These are phyloP conservation scores for Aspergillus sclerotiicarbonarius DNA, from an alignment of 495 filamentous ascomycete genomes.

Conservation along the genomic window DNA sequence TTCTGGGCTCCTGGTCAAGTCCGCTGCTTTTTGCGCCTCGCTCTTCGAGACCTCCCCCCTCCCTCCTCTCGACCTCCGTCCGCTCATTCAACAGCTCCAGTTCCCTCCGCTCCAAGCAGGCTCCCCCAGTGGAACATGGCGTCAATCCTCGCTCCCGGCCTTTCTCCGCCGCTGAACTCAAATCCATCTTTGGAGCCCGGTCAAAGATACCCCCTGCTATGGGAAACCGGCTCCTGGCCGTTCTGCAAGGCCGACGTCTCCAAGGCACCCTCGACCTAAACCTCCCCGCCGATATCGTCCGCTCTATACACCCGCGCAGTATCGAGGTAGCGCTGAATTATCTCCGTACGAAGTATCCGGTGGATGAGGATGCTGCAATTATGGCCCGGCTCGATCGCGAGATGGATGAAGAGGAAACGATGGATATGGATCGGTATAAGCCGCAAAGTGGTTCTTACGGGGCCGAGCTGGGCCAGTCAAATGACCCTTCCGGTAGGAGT, in stretches of 20 bases:
- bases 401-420: conserved; percentile 41
- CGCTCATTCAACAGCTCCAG: conserved; percentile 28
- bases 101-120: conserved; percentile 12
- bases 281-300: conserved; percentile 43
- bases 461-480: conserved; percentile 40
- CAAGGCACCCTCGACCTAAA: conserved; percentile 68
- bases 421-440: conserved; percentile 50
- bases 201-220: conserved; percentile 40
- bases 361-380: conserved; percentile 73
- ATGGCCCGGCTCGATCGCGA: conserved; percentile 61
- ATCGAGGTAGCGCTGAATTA: conserved; percentile 59
- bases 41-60: neutral
- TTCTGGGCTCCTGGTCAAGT: conserved; percentile 8
- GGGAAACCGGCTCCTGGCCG: conserved; percentile 64
- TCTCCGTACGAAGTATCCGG: conserved; percentile 62
- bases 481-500: conserved; percentile 44
- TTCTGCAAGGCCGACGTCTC: conserved; percentile 72
- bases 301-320: conserved; percentile 32
- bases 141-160: conserved; percentile 22
- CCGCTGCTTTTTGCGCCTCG: neutral
- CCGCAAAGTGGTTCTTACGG: conserved; percentile 46
- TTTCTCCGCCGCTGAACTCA: conserved; percentile 55
- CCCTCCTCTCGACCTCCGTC: conserved; percentile 6
- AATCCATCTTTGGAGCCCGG: conserved; percentile 57
- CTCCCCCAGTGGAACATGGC: conserved; percentile 20